Evolutionary conservation across 23 red algal genomes (phyloP), one percentile per base, ranked within the genome.

Genomic region (Gracilaria domingensis): DNA sequence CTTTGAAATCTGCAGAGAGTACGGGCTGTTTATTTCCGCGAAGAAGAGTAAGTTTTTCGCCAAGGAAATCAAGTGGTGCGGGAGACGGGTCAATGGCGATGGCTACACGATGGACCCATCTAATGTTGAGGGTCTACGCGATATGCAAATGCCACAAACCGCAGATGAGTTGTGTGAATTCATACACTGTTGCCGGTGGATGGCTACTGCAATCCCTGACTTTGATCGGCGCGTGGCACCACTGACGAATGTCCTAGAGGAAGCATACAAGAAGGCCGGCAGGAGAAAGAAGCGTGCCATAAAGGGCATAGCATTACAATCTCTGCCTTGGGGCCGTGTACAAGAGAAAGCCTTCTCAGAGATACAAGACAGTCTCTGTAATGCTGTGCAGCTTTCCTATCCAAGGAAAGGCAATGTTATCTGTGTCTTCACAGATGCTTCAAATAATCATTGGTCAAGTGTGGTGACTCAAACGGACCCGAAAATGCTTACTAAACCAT

Each of bases 141-240:
- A 88, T 25, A 77, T 61, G 11, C 50, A 75, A 16, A 23, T 14
- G 21, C 67, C 51, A 20, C 17, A 42, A n/a, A 88, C 66, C 16
- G 85, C 85, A 24, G 85, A 62, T 11, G 85, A 88, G 71, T 44
- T 88, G 23, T 88, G 44, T 21, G 49, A 88, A 49, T 88, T 77
- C 34, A 20, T 92, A 13, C 69, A 89, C 51, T 80, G 71, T 56
- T 89, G 71, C 23, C 51, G 86, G 60, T 89, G 71, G 56, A 89
- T 89, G 75, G 75, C 73, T 30, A 80, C 48, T 0, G n/a, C n/a
- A n/a, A n/a, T n/a, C n/a, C n/a, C n/a, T n/a, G n/a, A n/a, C n/a
- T n/a, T n/a, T n/a, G n/a, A 39, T 56, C 29, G 47, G 49, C 36
- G 48, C 49, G 36, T 17, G 13, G 25, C 78, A 20, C 72, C 72